Conservation (phyloP, 352 stramenopile genomes). For the Elongisporangium prolatum region DNA sequence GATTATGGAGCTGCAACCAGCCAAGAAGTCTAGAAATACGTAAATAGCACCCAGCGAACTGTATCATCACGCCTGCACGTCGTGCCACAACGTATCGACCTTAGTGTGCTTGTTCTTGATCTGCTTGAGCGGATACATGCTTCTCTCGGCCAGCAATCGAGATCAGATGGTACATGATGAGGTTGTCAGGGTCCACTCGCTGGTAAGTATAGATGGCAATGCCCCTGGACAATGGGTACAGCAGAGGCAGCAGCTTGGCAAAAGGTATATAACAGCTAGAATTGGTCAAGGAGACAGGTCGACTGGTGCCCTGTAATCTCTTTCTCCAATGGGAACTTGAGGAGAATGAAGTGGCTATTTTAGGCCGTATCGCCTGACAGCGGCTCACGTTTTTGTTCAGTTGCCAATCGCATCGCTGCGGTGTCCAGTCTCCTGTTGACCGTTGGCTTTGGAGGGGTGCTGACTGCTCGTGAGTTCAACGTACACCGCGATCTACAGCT, state of each 20-base stretch:
- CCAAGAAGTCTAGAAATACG: too few species aligned
- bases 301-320: slow-evolving; percentile 29
- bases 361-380: too few species aligned
- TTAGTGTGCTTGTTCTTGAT: too few species aligned
- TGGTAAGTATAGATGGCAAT: slow-evolving; percentile 44
- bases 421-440: too few species aligned
- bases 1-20: slow-evolving; percentile 1
- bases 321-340: slow-evolving; percentile 68
- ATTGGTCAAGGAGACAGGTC: slow-evolving; percentile 35
- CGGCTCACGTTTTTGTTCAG: too few species aligned
- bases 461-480: too few species aligned
- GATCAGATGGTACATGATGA: slow-evolving; percentile 55
- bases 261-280: slow-evolving; percentile 55
- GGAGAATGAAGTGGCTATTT: slow-evolving; percentile 15
- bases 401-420: too few species aligned
- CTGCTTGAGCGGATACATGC: slow-evolving; percentile 15
- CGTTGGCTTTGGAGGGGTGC: too few species aligned
- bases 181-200: slow-evolving; percentile 41
- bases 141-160: slow-evolving; percentile 26
- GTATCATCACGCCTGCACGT: slow-evolving; percentile 9
- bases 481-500: too few species aligned
- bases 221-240: slow-evolving; percentile 40
- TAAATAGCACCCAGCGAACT: slow-evolving; percentile 62
- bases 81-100: too few species aligned
- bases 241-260: slow-evolving; percentile 30